Evolutionary conservation across 441 rosid species (phyloP).

Genomic region (Capsella rubella): DNA sequence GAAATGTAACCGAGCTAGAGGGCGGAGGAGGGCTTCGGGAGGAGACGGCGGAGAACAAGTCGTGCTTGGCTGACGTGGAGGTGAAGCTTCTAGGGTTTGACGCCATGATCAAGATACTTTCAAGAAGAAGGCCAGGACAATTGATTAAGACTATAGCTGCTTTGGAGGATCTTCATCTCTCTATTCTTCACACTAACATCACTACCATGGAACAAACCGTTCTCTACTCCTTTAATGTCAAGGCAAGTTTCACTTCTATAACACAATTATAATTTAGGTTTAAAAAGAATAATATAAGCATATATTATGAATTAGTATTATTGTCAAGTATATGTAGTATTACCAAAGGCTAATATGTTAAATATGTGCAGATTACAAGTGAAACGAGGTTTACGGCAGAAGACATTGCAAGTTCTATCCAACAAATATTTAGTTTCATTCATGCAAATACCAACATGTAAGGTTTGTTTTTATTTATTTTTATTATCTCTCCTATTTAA

Average conservation of each 20-base stretch:
- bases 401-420: constrained; percentile 89
- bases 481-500: not conserved
- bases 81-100: constrained; percentile 92
- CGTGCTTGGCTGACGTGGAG: constrained; percentile 85
- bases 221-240: constrained; percentile 93
- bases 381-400: constrained; percentile 81
- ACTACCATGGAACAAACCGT: constrained; percentile 96
- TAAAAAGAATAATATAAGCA: not conserved
- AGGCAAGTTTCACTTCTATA: constrained; percentile 52
- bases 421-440: constrained; percentile 84
- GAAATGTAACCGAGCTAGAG: constrained; percentile 45
- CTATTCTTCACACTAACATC: constrained; percentile 86
- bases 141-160: constrained; percentile 74
- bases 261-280: too few species aligned
- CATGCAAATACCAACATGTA: constrained; percentile 69
- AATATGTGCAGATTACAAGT: constrained; percentile 59
- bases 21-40: constrained; percentile 41
- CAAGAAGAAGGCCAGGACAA: constrained; percentile 86
- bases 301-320: not conserved
- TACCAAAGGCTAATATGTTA: constrained; percentile 25
- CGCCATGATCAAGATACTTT: constrained; percentile 91
- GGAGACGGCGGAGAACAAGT: constrained; percentile 88
- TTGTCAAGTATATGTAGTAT: constrained; percentile 7
- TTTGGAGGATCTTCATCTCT: constrained; percentile 81
- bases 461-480: not conserved